Conservation (phyloP, 108 stramenopile genomes). For the Nitzschia palea region DNA sequence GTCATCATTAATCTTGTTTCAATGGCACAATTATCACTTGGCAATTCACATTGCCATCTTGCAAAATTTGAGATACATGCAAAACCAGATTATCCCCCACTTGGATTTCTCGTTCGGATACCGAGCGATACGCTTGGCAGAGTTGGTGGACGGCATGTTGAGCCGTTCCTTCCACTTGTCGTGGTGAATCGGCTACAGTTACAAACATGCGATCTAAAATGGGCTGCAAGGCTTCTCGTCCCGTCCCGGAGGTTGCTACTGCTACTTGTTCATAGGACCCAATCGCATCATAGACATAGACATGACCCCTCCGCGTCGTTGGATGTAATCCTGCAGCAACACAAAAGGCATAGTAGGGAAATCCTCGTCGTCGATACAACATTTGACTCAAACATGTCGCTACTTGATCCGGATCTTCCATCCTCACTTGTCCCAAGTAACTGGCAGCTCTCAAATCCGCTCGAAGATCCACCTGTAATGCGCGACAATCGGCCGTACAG, state of each 20-base stretch:
- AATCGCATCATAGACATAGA: constrained; percentile 87
- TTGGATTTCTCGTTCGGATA: constrained; percentile 83
- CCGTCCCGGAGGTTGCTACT: constrained; percentile 76
- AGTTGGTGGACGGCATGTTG: constrained; percentile 62
- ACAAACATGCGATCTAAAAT: constrained; percentile 76
- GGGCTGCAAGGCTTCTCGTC: constrained; percentile 78
- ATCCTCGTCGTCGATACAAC: constrained; percentile 66
- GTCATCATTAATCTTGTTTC: constrained; percentile 16
- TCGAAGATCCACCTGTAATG: constrained; percentile 59
- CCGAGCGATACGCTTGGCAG: constrained; percentile 68
- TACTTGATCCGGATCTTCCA: constrained; percentile 35
- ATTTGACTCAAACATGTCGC: constrained; percentile 68
- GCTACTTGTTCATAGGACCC: constrained; percentile 84
- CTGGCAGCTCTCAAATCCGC: constrained; percentile 51
- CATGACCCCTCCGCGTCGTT: constrained; percentile 35
- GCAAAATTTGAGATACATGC: constrained; percentile 43
- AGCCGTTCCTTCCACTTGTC: constrained; percentile 52
- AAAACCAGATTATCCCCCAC: constrained; percentile 81
- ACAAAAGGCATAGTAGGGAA: constrained; percentile 87
- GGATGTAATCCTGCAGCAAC: constrained; percentile 63
- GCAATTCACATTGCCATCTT: constrained; percentile 10
- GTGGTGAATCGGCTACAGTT: constrained; percentile 10
- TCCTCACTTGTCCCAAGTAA: constrained; percentile 18
- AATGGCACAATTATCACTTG: constrained; percentile 29
- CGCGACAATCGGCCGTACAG: constrained; percentile 77